Base-by-base conservation (phyloP, 495 filamentous ascomycete species). In the Cryomyces minteri region DNA sequence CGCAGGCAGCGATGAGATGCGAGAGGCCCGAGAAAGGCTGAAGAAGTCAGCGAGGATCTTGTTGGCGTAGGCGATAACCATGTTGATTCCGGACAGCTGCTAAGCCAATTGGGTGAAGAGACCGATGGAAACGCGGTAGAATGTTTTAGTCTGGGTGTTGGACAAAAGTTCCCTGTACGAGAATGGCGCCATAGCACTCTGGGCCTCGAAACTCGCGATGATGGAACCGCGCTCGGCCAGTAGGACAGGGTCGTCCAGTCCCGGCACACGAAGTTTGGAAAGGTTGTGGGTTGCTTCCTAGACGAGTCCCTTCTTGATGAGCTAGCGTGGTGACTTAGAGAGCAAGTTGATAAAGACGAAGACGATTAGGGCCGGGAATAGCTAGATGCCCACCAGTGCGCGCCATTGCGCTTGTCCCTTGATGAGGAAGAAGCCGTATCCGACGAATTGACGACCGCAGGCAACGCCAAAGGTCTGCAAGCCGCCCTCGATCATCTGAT, bases 1-100 rank as follows among this genome's bases (percentile, higher is more conserved):
- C 82, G 54, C 71, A 69, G 4, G 80, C 82, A 7, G 80, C 73
- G 12, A 86, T 66, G 18, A 86, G 66, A 36, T 76, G 72, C 1
- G 81, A 72, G 11, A 73, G 59, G 46, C 70, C 69, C 32, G 62
- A 39, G 60, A 63, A 30, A 84, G 66, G 2, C 68, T 66, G 29
- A 76, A 66, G 40, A 72, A 66, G 32, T 67, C 56, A 40, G 73
- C 57, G 50, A 81, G 74, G 41, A 86, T 74, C 4, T 74, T 73
- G 5, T 79, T 66, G 1, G 76, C 71, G 46, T 86, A 86, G 54
- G 82, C 81, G 0, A 79, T 81, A 49, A 84, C 79, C n/a, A 86
- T 52, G 51, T 84, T 85, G 53, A 85, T 84, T 18, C 83, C 83
- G 1, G 68, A 72, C 31, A 84, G 75, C 50, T 87, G 80, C 54